These are phyloP conservation scores for Monilinia vaccinii-corymbosi DNA, from an alignment of 2,329 filamentous ascomycete genomes.

Conservation along the genomic window DNA sequence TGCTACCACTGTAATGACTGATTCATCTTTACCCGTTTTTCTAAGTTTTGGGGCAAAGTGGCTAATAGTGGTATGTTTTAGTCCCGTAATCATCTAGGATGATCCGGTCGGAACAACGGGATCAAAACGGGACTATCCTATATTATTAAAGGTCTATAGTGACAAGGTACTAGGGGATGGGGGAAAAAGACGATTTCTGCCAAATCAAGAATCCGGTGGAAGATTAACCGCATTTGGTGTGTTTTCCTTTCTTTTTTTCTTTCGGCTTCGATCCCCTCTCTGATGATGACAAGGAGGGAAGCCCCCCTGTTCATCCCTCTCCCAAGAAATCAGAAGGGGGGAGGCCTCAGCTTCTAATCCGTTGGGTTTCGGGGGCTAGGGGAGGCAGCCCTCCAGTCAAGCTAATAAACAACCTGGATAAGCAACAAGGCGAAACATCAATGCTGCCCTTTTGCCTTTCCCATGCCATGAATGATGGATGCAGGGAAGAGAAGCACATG, in stretches of 20 bases:
- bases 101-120: too few relatives aligned
- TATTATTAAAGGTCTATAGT: background rate
- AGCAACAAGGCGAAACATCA: conserved; percentile 1
- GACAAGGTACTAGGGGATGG: too few relatives aligned
- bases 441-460: conserved; percentile 3
- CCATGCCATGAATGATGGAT: background rate
- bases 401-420: background rate
- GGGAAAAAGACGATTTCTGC: background rate
- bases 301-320: background rate
- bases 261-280: background rate
- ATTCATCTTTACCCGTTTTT: background rate
- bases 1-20: background rate
- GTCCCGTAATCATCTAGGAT: too few relatives aligned
- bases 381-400: background rate
- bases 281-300: background rate
- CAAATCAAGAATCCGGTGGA: conserved; percentile 4
- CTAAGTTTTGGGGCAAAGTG: background rate
- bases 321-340: background rate
- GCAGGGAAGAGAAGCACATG: conserved; percentile 2
- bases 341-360: conserved; percentile 1
- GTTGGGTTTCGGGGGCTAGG: background rate
- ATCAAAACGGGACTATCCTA: too few relatives aligned
- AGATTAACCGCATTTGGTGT: background rate
- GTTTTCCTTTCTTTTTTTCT: background rate
- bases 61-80: too few relatives aligned